Evolutionary conservation across 2,329 filamentous ascomycete genomes (phyloP).

Genomic region (Fusarium heterosporum): DNA sequence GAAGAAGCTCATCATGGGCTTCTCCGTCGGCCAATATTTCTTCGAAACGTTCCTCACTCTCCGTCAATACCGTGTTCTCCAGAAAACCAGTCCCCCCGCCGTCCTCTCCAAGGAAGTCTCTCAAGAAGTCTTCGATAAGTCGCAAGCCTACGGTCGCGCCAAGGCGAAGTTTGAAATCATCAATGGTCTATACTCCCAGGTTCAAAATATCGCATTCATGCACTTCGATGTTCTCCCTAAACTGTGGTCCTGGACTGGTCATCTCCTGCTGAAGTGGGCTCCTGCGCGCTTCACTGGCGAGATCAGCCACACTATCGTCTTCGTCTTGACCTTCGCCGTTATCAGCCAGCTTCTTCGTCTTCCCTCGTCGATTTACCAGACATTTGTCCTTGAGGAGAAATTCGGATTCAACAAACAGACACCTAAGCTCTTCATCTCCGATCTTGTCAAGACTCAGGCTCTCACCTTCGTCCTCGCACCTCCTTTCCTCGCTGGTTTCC

Average conservation of each 20-base stretch:
- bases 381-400: constrained; percentile 94
- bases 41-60: constrained; percentile 90
- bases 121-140: constrained; percentile 92
- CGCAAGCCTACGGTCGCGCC: constrained; percentile 93
- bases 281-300: constrained; percentile 87
- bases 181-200: constrained; percentile 83
- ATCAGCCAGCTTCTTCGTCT: constrained; percentile 83
- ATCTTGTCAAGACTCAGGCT: constrained; percentile 91
- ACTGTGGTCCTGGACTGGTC: constrained; percentile 85
- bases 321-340: constrained; percentile 87
- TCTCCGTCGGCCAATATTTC: constrained; percentile 90
- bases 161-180: constrained; percentile 92
- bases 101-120: constrained; percentile 90
- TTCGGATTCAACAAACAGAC: constrained; percentile 99
- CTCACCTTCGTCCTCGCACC: constrained; percentile 83
- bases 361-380: constrained; percentile 89
- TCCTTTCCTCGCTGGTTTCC: constrained; percentile 90
- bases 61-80: constrained; percentile 89
- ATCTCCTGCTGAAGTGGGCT: constrained; percentile 77
- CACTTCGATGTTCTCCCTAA: constrained; percentile 91
- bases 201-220: constrained; percentile 90
- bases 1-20: constrained; percentile 96
- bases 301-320: constrained; percentile 92
- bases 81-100: constrained; percentile 82
- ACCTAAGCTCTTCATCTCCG: constrained; percentile 84